phyloP scores from a whole-genome alignment of 2,329 filamentous ascomycete species.

The Drechslera avenae region DNA sequence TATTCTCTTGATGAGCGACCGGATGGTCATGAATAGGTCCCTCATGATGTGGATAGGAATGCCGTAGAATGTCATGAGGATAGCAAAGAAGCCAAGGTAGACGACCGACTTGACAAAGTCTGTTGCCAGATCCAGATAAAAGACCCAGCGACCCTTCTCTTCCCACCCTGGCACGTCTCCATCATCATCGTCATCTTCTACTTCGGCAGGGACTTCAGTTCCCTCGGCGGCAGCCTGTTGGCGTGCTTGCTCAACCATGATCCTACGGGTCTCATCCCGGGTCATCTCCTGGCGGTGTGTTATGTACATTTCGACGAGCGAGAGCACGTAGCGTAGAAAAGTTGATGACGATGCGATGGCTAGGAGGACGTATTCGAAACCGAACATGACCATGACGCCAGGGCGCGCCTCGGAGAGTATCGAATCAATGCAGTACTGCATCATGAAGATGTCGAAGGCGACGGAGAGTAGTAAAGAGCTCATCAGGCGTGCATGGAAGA shows the following conservation, averaged over 20 bases:
- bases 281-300: slow-evolving; percentile 73
- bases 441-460: slow-evolving; percentile 77
- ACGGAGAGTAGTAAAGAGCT: slow-evolving; percentile 80
- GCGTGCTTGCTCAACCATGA: slow-evolving; percentile 69
- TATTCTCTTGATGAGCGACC: slow-evolving; percentile 90
- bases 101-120: slow-evolving; percentile 91
- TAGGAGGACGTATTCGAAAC: slow-evolving; percentile 94
- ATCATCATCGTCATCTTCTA: slow-evolving; percentile 84
- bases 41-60: slow-evolving; percentile 96
- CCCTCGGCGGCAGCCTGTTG: slow-evolving; percentile 55
- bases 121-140: slow-evolving; percentile 83
- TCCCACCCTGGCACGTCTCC: slow-evolving; percentile 97
- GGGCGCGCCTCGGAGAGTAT: slow-evolving; percentile 88
- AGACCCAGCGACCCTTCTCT: slow-evolving; percentile 88
- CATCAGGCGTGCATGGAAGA: slow-evolving; percentile 85
- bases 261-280: slow-evolving; percentile 54
- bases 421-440: slow-evolving; percentile 78
- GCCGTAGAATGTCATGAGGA: slow-evolving; percentile 91
- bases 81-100: slow-evolving; percentile 89
- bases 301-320: slow-evolving; percentile 76
- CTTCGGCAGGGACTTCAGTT: slow-evolving; percentile 40
- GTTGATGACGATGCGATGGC: slow-evolving; percentile 81
- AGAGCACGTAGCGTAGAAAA: slow-evolving; percentile 75
- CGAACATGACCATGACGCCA: slow-evolving; percentile 99
- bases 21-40: slow-evolving; percentile 90